These are phyloP conservation scores for Talaromyces ruber DNA, from an alignment of 495 filamentous ascomycete genomes.

Conservation along the genomic window DNA sequence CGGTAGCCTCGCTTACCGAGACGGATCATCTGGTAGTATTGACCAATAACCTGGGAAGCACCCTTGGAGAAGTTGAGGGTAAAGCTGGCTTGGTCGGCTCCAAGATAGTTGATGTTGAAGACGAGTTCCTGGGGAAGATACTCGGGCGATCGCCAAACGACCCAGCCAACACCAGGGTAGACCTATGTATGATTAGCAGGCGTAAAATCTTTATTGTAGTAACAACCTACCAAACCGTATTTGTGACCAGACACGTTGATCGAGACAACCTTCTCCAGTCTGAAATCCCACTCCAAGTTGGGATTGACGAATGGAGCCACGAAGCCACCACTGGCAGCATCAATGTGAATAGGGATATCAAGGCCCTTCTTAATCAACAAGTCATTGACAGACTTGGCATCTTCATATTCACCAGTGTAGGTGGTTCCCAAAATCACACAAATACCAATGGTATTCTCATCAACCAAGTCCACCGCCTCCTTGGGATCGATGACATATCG, in stretches of 20 bases:
- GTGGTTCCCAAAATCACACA: constrained; percentile 84
- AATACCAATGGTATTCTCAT: constrained; percentile 95
- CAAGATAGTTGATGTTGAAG: constrained; percentile 97
- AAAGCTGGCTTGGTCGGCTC: constrained; percentile 90
- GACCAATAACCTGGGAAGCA: constrained; percentile 84
- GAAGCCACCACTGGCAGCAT: constrained; percentile 85
- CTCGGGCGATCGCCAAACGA: constrained; percentile 76
- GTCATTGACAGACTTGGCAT: constrained; percentile 83
- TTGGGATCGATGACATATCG: constrained; percentile 83
- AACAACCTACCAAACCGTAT: constrained; percentile 46
- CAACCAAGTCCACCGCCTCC: constrained; percentile 72
- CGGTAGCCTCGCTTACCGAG: constrained; percentile 84
- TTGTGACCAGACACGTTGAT: constrained; percentile 95
- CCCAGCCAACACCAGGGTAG: constrained; percentile 90
- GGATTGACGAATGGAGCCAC: constrained; percentile 84
- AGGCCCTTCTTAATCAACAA: constrained; percentile 61
- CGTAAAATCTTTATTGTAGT: not conserved
- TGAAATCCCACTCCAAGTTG: constrained; percentile 78
- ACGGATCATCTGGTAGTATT: constrained; percentile 93
- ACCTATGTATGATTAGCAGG: constrained; percentile 31
- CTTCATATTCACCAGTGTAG: constrained; percentile 94
- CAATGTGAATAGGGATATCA: constrained; percentile 81
- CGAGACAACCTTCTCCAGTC: constrained; percentile 73
- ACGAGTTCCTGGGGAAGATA: constrained; percentile 83
- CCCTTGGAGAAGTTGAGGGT: constrained; percentile 97